A percentile compares a stretch with the other conserved stretches of the same genome.
Conservation (phyloP, 2,329 filamentous ascomycete species). For the Tolypocladium capitatum region DNA sequence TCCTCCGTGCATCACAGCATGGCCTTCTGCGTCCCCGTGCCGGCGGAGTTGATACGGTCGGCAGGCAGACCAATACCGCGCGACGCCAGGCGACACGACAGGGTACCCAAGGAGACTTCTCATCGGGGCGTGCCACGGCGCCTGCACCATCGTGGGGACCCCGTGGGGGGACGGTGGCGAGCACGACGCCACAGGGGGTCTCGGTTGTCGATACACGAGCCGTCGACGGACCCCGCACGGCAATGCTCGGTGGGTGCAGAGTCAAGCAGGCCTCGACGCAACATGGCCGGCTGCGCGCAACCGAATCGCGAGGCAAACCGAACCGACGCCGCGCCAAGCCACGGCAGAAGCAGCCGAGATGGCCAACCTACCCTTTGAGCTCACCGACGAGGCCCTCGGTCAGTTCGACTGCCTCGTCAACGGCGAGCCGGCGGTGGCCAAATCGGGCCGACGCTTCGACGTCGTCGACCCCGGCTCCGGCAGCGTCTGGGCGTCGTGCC, state of each 20-base stretch:
- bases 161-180: not conserved
- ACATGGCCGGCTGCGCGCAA: too few relatives aligned
- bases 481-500: slow-evolving; percentile 34
- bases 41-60: not conserved
- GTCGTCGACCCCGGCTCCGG: slow-evolving; percentile 40
- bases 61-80: not conserved
- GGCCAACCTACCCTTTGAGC: slow-evolving; percentile 22
- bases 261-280: too few relatives aligned
- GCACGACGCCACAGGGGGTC: not conserved
- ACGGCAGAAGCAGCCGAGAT: not conserved
- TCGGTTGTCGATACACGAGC: too few relatives aligned
- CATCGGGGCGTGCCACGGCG: not conserved
- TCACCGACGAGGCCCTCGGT: slow-evolving; percentile 33
- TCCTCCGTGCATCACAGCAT: not conserved
- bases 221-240: too few relatives aligned
- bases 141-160: not conserved
- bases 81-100: not conserved
- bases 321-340: not conserved
- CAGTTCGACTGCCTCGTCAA: slow-evolving; percentile 36
- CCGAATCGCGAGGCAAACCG: not conserved
- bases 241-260: too few relatives aligned
- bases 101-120: not conserved
- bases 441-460: slow-evolving; percentile 33
- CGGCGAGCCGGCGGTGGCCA: slow-evolving; percentile 30
- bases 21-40: not conserved